Base-by-base conservation (phyloP, 331 rosid species). In the Saraca asoca region DNA sequence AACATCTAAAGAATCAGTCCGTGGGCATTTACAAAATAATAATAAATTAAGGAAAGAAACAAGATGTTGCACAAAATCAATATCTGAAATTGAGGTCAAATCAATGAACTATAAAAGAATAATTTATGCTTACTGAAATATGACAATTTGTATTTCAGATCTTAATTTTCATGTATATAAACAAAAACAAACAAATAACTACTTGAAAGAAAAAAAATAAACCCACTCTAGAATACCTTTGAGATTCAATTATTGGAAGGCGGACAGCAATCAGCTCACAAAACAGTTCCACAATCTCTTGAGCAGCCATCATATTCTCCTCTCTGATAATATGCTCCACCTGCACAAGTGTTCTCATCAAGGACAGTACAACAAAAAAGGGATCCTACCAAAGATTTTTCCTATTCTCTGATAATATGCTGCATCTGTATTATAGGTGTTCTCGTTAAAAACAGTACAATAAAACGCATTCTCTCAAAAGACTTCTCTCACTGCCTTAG, bases 301-400 rank as follows among this genome's bases (percentile, higher is more conserved):
- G 99, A 60, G 99, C 97, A 38, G 97, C 99, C 97, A 90, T 88
- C 97, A 90, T 94, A 59, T 90, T 94, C 88, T 94, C 99, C 77
- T 94, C 99, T 67, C 99, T 85, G 61, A 94, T 85, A 63, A 94
- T 88, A 85, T 94, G 99, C 71, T 94, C 99, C 9, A 94, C 97
- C 99, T 94, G 87, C 64, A 79, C 54, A 38, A 34, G 37, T 65
- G 13, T 61, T 43, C 61, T 34, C 66, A 70, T 76, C 35, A 82
- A n/a, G 14, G 66, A 51, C 54, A 61, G 57, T 51, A n/a, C 55
- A 31, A 68, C 5, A 46, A 64, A 59, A 43, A 18, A 35, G 34
- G 29, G 46, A 62, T 0, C 19, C 33, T 15, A 18, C 3, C 53
- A 29, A 56, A 66, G 2, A 7, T 31, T 19, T 54, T 70, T 49